These are phyloP conservation scores for Erodium chrysanthum DNA, from an alignment of 441 rosid species.

Conservation along the genomic window DNA sequence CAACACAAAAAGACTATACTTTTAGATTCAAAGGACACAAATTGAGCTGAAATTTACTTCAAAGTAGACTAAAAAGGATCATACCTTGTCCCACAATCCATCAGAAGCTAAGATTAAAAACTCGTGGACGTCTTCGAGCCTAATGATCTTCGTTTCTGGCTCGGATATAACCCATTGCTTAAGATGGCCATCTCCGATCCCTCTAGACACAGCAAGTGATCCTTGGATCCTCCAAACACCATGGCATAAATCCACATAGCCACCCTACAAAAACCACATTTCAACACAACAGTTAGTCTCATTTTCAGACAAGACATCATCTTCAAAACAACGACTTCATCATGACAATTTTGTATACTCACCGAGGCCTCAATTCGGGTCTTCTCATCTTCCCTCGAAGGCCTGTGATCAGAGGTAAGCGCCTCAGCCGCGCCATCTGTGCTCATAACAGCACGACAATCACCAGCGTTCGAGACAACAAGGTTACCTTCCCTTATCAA, in stretches of 20 bases:
- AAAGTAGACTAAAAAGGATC: neutral
- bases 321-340: neutral
- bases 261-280: slow-evolving; percentile 45
- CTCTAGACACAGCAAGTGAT: slow-evolving; percentile 72
- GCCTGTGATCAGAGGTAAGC: slow-evolving; percentile 73
- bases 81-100: slow-evolving; percentile 91
- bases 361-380: slow-evolving; percentile 59
- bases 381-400: slow-evolving; percentile 59
- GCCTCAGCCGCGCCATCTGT: slow-evolving; percentile 60
- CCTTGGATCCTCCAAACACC: slow-evolving; percentile 92
- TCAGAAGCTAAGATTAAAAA: slow-evolving; percentile 88
- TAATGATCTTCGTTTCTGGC: slow-evolving; percentile 54
- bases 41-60: neutral
- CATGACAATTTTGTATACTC: slow-evolving; percentile 10
- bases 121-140: slow-evolving; percentile 44
- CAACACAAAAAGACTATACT: neutral
- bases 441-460: slow-evolving; percentile 81
- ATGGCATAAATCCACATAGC: slow-evolving; percentile 58
- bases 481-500: slow-evolving; percentile 49
- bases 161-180: slow-evolving; percentile 78
- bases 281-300: slow-evolving; percentile 2
- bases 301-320: neutral
- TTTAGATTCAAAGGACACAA: neutral
- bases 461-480: slow-evolving; percentile 70
- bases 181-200: slow-evolving; percentile 60